Percentiles rank a stretch among this genome's conserved stretches.
Conservation (phyloP, 345 rosid species). For the Eucalyptus marginata region DNA sequence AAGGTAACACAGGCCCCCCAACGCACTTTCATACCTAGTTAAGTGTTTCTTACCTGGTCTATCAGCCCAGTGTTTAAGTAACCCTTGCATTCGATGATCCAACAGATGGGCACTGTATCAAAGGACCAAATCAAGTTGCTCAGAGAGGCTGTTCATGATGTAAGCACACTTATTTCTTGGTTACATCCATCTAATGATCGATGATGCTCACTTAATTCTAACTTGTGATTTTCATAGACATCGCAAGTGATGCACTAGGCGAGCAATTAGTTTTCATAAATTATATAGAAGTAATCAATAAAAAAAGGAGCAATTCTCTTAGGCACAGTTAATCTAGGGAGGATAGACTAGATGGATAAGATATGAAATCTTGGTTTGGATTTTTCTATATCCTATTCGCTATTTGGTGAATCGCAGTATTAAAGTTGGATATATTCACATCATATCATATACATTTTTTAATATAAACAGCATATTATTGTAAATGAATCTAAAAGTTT, state of each 20-base stretch:
- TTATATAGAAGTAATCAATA: background rate
- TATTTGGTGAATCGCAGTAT: no score
- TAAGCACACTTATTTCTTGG: conserved; percentile 2
- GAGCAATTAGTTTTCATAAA: background rate
- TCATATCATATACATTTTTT: no score
- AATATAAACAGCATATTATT: no score
- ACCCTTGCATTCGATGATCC: background rate
- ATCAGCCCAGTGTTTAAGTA: background rate
- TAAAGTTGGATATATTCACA: no score
- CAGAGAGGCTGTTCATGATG: conserved; percentile 36
- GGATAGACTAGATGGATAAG: no score
- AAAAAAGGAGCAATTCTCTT: background rate
- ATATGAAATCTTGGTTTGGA: no score
- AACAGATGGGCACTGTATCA: conserved; percentile 29
- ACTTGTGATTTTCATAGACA: no score
- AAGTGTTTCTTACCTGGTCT: background rate
- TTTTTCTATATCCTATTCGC: no score
- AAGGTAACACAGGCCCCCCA: conserved; percentile 6
- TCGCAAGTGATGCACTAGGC: background rate
- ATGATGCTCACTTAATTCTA: background rate
- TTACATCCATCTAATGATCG: background rate
- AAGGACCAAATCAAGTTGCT: conserved; percentile 26
- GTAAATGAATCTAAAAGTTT: no score
- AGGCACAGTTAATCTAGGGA: no score
- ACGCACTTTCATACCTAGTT: background rate